Base-by-base conservation (phyloP, 805 yeast species). In the Schwanniomyces occidentalis region DNA sequence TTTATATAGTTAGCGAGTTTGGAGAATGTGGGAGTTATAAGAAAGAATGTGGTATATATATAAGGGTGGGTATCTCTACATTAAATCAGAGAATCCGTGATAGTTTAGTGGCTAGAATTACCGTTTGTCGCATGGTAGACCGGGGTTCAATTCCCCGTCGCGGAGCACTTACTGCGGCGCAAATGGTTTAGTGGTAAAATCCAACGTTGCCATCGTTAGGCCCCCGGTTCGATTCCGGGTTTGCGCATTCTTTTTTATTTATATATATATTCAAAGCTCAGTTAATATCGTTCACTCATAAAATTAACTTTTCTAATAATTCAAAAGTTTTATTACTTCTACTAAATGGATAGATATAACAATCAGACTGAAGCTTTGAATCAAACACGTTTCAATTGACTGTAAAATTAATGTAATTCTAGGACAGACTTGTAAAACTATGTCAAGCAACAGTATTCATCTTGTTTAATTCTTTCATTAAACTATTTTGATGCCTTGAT, bases 111-210 rank as follows among this genome's bases (percentile, higher is more conserved):
- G 48, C 48, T 43, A 43, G 48, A 43, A 43, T 43, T 43, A 43
- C 48, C 48, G 48, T 39, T 44, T 44, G 48, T 44, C 48, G 48
- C 48, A 39, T 44, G 48, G 48, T 44, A 44, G 48, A 44, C 48
- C 48, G 45, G 48, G 48, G 48, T 44, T 44, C 48, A 44, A 44
- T 44, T 44, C 42, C 46, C 44, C 44, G 46, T 42, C 46, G 42
- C 46, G 46, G 46, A 42, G 46, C 36, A 19, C 26, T 27, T 35
- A 15, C 9, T 20, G 12, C 9, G 16, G 42, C 42, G 42, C 42
- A 39, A 39, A 39, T 39, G 42, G 42, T 39, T 39, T 39, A 39
- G 42, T 39, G 42, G 42, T 39, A 39, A 39, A 39, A 39, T 39
- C 42, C 42, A 39, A 39, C 42, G 42, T 39, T 39, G 42, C 42